Evolutionary conservation across 2,329 filamentous ascomycete genomes (phyloP), one percentile per base, ranked within the genome.

Genomic region (Fusarium heterosporum): DNA sequence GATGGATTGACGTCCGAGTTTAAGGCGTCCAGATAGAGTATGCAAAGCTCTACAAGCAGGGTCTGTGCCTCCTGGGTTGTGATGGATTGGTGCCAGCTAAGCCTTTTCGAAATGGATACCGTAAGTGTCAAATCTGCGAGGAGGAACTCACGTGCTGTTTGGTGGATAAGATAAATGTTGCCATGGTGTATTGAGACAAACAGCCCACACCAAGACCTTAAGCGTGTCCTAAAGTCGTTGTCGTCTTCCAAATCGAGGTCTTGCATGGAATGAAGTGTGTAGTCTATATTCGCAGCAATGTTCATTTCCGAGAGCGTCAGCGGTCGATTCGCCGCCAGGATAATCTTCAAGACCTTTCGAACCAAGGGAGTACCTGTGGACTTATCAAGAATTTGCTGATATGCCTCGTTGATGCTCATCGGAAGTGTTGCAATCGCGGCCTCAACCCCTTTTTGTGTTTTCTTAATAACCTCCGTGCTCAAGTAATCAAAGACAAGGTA

Each of bases 401-500:
- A 77, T 32, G 73, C 74, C 4, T 74, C 34, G 28, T 74, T 71
- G 25, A 80, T 51, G 29, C 49, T 77, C 1, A 12, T 51, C 0
- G 77, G 78, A 2, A 78, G 68, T 13, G 55, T 60, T 22, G 49
- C 48, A 60, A 75, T 59, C 11, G 61, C 25, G 8, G 34, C 34
- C 11, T 70, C 40, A 17, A 75, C 38, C 6, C 62, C 71, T 30
- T 57, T 65, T 1, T 25, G 10, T 19, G 55, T 72, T 39, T 63
- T 72, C 34, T 72, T 73, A 25, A 76, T 70, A 41, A 25, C 26
- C 8, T 53, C 30, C 14, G 43, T 55, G 42, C 71, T 22, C 13
- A 80, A 56, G 48, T 75, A 68, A 14, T 78, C 65, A 13, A 79
- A 76, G 2, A 79, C 68, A 51, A 80, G 72, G 38, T 77, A 70